phyloP scores from a whole-genome alignment of 2,329 filamentous ascomycete genomes.

The Aspergillus fischeri region DNA sequence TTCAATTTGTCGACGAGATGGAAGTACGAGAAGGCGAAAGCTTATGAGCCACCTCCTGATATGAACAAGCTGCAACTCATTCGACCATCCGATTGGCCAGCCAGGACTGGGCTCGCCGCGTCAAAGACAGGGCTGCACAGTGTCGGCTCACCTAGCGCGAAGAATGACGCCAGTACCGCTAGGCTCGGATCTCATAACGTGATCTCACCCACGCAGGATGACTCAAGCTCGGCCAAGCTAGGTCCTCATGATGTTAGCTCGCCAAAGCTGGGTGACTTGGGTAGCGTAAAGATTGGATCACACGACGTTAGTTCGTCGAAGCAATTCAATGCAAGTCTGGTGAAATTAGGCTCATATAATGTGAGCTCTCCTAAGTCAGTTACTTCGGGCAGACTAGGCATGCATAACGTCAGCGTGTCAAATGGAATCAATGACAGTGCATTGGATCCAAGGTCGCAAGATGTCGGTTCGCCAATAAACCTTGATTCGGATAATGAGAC shows the following conservation, averaged over 20 bases:
- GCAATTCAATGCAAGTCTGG: not conserved
- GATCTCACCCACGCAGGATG: not conserved
- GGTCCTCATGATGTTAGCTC: not conserved
- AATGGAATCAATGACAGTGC: not conserved
- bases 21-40: slow-evolving; percentile 29
- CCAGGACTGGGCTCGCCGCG: slow-evolving; percentile 1
- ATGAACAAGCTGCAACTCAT: slow-evolving; percentile 33
- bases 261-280: not conserved
- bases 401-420: not conserved
- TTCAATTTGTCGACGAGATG: slow-evolving; percentile 25
- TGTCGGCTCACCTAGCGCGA: not conserved
- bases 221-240: not conserved
- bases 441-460: not conserved
- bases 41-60: slow-evolving; percentile 33
- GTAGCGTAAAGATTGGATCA: not conserved
- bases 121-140: not conserved
- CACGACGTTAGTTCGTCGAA: not conserved
- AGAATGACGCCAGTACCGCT: not conserved
- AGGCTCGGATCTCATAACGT: not conserved
- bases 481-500: not conserved
- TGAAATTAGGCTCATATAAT: not conserved
- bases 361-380: not conserved
- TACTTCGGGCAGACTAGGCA: not conserved
- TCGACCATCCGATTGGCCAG: slow-evolving; percentile 30
- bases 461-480: not conserved